Evolutionary conservation across 2,329 filamentous ascomycete genomes (phyloP), one percentile per base, ranked within the genome.

Genomic region (Curvularia eragrostidis): DNA sequence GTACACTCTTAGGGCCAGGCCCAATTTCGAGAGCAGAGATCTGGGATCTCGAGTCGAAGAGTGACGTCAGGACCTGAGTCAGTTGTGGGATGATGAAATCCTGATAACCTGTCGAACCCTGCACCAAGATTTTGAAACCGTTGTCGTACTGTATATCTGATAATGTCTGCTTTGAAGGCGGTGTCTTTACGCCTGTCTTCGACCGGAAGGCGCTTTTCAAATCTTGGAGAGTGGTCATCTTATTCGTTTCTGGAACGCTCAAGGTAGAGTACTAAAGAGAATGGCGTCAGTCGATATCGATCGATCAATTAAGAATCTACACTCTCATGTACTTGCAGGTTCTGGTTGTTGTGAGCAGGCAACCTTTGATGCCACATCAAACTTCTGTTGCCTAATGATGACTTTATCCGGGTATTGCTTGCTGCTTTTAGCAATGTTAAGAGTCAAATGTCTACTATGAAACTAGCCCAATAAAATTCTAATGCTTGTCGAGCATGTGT

Each of bases 1-100:
- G 75, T 6, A 89, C 64, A 63, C 79, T 87, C 69, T 80, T 77
- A 0, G 83, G 81, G 8, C 86, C 86, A 0, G 87, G 84, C 61
- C 85, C 84, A 48, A 88, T 83, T 64, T 89, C 87, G 5, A 89
- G 77, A 15, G 82, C 79, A 3, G 85, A 87, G 59, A 88, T 71
- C 12, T 65, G 46, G 24, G 5, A 48, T 28, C 76, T 78, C 5
- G 80, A 80, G 34, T 74, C 65, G 62, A 82, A 69, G 32, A 84
- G 73, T 53, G 78, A 64, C 1, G 53, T 48, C 2, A 87, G 63
- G 0, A 83, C 59, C 34, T 71, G 65, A 48, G 74, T 73, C 5
- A 87, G 71, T 41, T 84, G 79, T 46, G 84, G 82, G 26, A 59
- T 49, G 24, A 62, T 54, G 56, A 62, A 62, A 28, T 62, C 42